Evolutionary conservation across 2,329 filamentous ascomycete species (phyloP).

Genomic region (Apiospora pterosperma): DNA sequence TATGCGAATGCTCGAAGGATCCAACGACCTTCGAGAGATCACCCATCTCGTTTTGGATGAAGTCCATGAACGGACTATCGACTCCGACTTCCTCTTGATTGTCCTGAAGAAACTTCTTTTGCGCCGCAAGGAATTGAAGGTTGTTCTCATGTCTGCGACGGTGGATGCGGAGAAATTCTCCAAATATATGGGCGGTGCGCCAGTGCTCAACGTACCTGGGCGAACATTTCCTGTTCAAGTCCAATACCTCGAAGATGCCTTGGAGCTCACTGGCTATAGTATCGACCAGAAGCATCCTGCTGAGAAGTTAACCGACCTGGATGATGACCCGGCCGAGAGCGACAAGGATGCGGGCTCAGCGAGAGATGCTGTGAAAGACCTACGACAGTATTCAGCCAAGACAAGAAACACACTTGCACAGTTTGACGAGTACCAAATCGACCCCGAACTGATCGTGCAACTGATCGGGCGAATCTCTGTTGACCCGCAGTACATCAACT

Average conservation of each 20-base stretch:
- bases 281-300: slow-evolving; percentile 44
- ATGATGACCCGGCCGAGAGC: slow-evolving; percentile 55
- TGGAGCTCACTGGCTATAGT: slow-evolving; percentile 79
- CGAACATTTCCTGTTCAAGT: slow-evolving; percentile 90
- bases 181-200: slow-evolving; percentile 78
- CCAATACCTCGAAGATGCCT: slow-evolving; percentile 85
- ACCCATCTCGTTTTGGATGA: slow-evolving; percentile 97
- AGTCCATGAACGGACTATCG: slow-evolving; percentile 93
- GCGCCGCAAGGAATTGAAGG: slow-evolving; percentile 77
- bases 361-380: slow-evolving; percentile 58
- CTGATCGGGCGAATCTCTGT: slow-evolving; percentile 74
- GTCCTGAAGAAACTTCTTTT: slow-evolving; percentile 80
- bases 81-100: slow-evolving; percentile 93
- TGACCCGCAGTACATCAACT: slow-evolving; percentile 61
- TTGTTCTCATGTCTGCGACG: slow-evolving; percentile 96
- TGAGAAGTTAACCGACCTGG: slow-evolving; percentile 58
- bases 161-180: slow-evolving; percentile 92
- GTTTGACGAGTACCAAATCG: slow-evolving; percentile 88
- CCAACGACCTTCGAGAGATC: slow-evolving; percentile 81
- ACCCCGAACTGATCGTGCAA: slow-evolving; percentile 80
- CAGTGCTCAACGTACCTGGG: slow-evolving; percentile 85
- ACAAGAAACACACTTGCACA: slow-evolving; percentile 73
- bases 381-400: slow-evolving; percentile 70
- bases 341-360: slow-evolving; percentile 49
- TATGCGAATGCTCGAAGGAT: slow-evolving; percentile 94